A percentile compares a stretch with the other conserved stretches of the same genome.
Evolutionary conservation across 805 yeast genomes (phyloP).

Genomic region (Candida boidinii): DNA sequence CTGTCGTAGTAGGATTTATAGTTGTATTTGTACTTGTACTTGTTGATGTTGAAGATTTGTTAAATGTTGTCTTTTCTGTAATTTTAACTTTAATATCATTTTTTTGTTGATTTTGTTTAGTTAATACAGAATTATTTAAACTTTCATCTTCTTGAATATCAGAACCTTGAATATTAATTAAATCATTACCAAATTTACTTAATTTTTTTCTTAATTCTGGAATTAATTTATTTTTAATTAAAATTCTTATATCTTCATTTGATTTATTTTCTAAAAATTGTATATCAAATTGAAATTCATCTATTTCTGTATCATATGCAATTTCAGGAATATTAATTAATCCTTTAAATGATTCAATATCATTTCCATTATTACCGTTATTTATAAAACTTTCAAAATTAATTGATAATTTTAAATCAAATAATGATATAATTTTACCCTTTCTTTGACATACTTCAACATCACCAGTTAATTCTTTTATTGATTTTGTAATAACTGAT

Average conservation of each 20-base stretch:
- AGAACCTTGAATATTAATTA: conserved; percentile 69
- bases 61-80: conserved; percentile 20
- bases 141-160: conserved; percentile 80
- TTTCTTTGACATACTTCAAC: conserved; percentile 96
- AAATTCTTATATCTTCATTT: conserved; percentile 42
- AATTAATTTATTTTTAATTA: conserved; percentile 42
- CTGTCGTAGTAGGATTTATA: conserved; percentile 7
- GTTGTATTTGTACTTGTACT: conserved; percentile 6
- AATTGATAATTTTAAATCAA: conserved; percentile 66
- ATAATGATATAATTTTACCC: conserved; percentile 89
- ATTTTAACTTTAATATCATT: conserved; percentile 13
- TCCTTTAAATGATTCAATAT: conserved; percentile 42
- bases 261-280: conserved; percentile 44
- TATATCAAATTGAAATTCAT: conserved; percentile 80
- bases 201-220: conserved; percentile 63
- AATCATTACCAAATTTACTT: conserved; percentile 64
- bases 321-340: conserved; percentile 81
- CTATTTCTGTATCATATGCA: conserved; percentile 83
- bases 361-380: conserved; percentile 11
- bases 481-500: conserved; percentile 28
- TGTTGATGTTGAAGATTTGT: conserved; percentile 11
- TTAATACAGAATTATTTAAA: conserved; percentile 49
- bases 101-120: conserved; percentile 39
- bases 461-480: conserved; percentile 79
- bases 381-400: conserved; percentile 39